Base-by-base conservation (phyloP, 306 rosid species). In the peach (Prunus persica) region DNA sequence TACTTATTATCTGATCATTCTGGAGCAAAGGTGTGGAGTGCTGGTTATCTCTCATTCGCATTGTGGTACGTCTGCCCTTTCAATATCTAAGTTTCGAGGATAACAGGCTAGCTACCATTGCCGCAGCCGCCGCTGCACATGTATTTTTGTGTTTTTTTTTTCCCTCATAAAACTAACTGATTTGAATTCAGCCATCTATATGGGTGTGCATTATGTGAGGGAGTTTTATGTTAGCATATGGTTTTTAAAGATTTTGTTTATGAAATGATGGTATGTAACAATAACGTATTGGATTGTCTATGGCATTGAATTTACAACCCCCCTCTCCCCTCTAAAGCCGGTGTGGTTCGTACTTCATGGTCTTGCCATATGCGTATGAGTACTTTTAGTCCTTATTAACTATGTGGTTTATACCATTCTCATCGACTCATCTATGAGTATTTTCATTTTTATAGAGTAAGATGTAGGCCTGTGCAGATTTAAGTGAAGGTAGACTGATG, bases 21-120 rank as follows among this genome's bases (percentile, higher is more conserved):
- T 64, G 82, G 86, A 76, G 91, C 90, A 50, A 95, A 89, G 83
- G 96, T 95, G 70, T 95, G 98, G 98, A 90, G 89, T 86, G 97
- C 85, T 58, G 90, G 96, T 81, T 89, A 85, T 80, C 85, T 90
- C 81, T 88, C 93, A 18, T 89, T 92, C 66, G 92, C 97, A 47
- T 81, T 95, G 79, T 92, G 98, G 98, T 95, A 88, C 66, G 93
- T 77, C 74, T 79, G 51, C 50, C 47, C 80, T 70, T 62, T 64
- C 62, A 67, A 41, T 13, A 8, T 55, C 50, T 58, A 20, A 27
- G 1, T 66, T 54, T 45, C 14, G 3, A 60, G n/a, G 15, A 56
- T 63, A 34, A 55, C 43, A 38, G 43, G 43, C 43, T 34, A 47
- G 22, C 56, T 51, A 5, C 65, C 62, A 34, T 34, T 54, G 49